phyloP scores from a whole-genome alignment of 208 protist genomes.

The Crithidia bombi region DNA sequence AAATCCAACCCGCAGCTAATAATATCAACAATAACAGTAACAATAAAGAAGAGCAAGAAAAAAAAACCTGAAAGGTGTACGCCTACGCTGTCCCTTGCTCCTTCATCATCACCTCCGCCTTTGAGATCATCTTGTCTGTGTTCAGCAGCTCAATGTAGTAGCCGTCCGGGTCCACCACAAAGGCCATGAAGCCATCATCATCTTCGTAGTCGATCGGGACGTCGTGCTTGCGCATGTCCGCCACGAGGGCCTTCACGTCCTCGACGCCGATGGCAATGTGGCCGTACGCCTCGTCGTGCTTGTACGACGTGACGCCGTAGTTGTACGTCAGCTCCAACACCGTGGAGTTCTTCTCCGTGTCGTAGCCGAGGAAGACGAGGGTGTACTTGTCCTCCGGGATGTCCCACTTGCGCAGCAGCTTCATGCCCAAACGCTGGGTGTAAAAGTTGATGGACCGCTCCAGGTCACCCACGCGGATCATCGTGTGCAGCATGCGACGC shows the following conservation, averaged over 20 bases:
- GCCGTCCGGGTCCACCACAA: constrained; percentile 84
- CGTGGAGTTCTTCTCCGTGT: constrained; percentile 61
- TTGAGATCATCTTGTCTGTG: constrained; percentile 73
- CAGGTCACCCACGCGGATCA: constrained; percentile 87
- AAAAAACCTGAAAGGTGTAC: constrained; percentile 11
- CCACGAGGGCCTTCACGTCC: constrained; percentile 62
- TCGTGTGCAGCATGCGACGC: constrained; percentile 79
- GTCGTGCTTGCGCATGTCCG: constrained; percentile 46
- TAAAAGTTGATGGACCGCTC: constrained; percentile 87
- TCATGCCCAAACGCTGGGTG: constrained; percentile 79
- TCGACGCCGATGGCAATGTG: constrained; percentile 88
- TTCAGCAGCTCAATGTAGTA: constrained; percentile 89
- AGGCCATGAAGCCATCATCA: constrained; percentile 80
- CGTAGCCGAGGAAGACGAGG: constrained; percentile 83
- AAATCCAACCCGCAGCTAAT: neutral
- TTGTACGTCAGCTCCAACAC: constrained; percentile 91
- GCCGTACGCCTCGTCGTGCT: constrained; percentile 76
- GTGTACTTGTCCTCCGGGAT: constrained; percentile 78
- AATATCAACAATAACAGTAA: neutral
- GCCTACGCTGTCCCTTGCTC: constrained; percentile 64
- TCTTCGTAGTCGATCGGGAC: constrained; percentile 80
- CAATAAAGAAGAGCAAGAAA: neutral
- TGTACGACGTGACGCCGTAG: constrained; percentile 74
- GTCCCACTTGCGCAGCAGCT: constrained; percentile 81
- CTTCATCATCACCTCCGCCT: constrained; percentile 64